A percentile compares a stretch with the other conserved stretches of the same genome.
Evolutionary conservation across 345 rosid genomes (phyloP).

Genomic region (Eucalyptus lansdowneana): DNA sequence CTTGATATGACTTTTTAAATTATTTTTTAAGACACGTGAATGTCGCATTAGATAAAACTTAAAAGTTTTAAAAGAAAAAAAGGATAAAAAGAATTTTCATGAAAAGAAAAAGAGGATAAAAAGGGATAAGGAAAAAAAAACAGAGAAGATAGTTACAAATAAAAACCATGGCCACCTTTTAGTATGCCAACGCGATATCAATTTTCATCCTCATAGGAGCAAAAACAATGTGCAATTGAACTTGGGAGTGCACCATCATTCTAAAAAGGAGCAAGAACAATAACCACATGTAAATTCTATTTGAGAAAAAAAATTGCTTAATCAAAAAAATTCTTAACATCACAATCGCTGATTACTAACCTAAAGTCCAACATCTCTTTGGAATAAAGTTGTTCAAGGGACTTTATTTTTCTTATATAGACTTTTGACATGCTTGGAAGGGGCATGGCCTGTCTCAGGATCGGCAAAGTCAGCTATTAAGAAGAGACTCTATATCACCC

Average conservation of each 20-base stretch:
- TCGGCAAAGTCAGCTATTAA: background rate
- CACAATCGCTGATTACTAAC: background rate
- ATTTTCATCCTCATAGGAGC: background rate
- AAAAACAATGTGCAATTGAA: background rate
- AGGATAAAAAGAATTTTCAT: background rate
- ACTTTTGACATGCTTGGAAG: background rate
- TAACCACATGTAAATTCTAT: background rate
- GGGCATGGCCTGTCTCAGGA: background rate
- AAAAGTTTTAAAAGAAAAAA: no score
- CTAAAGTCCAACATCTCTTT: background rate
- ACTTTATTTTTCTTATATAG: background rate
- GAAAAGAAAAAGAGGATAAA: background rate
- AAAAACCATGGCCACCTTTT: background rate
- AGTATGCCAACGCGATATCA: background rate
- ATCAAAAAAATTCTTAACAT: fast-evolving
- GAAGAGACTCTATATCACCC: background rate
- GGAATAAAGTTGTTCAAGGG: background rate
- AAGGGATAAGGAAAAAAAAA: no score
- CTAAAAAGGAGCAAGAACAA: background rate
- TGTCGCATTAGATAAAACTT: background rate
- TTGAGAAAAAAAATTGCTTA: background rate
- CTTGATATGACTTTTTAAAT: background rate
- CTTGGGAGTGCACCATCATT: background rate
- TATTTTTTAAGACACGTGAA: no score
- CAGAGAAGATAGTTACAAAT: background rate